Evolutionary conservation across 176 grass and related monocot species (phyloP).

Genomic region (Coix lacrymajobi): DNA sequence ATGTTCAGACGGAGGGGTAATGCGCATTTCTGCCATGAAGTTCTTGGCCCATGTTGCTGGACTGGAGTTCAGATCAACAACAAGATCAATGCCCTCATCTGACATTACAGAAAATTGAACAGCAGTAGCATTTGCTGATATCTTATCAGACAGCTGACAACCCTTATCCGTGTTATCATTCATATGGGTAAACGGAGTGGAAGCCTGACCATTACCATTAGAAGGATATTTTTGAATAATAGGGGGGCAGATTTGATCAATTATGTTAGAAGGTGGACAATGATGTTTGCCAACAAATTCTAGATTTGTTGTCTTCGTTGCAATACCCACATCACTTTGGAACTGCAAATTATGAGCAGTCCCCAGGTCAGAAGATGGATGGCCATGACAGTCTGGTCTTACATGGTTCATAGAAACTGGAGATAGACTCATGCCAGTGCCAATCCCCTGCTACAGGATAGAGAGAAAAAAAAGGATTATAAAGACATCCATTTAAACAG

Average conservation of each 20-base stretch:
- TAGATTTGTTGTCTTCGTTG: conserved; percentile 20
- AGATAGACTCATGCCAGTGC: conserved; percentile 18
- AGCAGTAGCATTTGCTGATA: conserved; percentile 35
- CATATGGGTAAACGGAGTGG: neutral
- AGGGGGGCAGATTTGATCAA: conserved; percentile 10
- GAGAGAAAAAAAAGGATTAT: conserved; percentile 20
- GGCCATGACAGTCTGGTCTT: conserved; percentile 27
- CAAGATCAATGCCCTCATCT: conserved; percentile 76
- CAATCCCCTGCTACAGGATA: conserved; percentile 39
- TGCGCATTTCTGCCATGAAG: conserved; percentile 50
- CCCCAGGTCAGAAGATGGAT: conserved; percentile 28
- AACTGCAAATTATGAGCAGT: conserved; percentile 27
- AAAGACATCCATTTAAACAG: conserved; percentile 11
- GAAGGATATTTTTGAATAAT: conserved; percentile 8
- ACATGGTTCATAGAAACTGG: conserved; percentile 37
- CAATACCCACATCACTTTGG: conserved; percentile 22
- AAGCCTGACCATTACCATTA: neutral
- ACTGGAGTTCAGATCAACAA: conserved; percentile 70
- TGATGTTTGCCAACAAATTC: conserved; percentile 32
- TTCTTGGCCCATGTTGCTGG: conserved; percentile 47
- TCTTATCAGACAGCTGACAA: conserved; percentile 28
- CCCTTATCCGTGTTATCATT: conserved; percentile 30
- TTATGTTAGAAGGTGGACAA: conserved; percentile 6
- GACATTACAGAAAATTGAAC: conserved; percentile 72
- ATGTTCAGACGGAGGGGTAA: conserved; percentile 24